These are phyloP conservation scores for Trichosporon sp. DNA, from an alignment of 1,284 basidiomycete species.

Conservation along the genomic window DNA sequence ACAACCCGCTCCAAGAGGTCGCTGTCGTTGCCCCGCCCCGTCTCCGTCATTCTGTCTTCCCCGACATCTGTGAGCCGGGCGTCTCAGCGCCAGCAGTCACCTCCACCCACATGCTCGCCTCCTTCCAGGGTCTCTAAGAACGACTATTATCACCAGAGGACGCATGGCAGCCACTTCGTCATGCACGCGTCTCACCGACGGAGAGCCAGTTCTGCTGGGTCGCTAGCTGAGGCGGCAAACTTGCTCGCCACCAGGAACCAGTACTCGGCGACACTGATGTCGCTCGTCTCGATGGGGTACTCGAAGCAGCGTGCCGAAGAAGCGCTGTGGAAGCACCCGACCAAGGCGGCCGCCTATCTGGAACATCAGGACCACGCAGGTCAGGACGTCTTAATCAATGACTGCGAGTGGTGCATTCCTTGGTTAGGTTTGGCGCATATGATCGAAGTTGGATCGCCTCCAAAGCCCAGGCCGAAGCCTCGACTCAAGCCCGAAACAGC, in stretches of 20 bases:
- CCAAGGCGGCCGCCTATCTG: slow-evolving; percentile 1
- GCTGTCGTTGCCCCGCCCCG: neutral
- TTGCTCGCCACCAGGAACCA: slow-evolving; percentile 4
- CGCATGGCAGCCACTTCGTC: slow-evolving; percentile 1
- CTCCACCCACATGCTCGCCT: neutral
- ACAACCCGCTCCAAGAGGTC: neutral
- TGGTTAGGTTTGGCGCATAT: slow-evolving; percentile 11
- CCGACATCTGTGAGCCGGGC: neutral
- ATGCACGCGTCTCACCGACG: slow-evolving; percentile 9
- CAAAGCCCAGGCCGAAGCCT: slow-evolving; percentile 10
- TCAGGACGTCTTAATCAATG: neutral
- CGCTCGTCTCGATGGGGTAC: slow-evolving; percentile 7
- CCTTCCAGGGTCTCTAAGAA: slow-evolving; percentile 1
- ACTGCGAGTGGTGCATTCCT: slow-evolving; percentile 18
- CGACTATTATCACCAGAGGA: slow-evolving; percentile 10
- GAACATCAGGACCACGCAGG: slow-evolving; percentile 17
- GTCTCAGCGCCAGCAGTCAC: neutral
- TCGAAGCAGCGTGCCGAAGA: slow-evolving; percentile 12
- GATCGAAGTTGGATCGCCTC: slow-evolving; percentile 13
- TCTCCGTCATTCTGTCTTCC: neutral
- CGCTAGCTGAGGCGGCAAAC: slow-evolving; percentile 1
- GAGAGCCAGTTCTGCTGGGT: slow-evolving; percentile 6
- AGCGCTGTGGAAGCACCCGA: slow-evolving; percentile 14
- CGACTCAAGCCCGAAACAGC: neutral
- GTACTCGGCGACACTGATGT: slow-evolving; percentile 2